Evolutionary conservation across 2,329 filamentous ascomycete species (phyloP), one percentile per base, ranked within the genome.

Genomic region (Delphinella strobiligena): DNA sequence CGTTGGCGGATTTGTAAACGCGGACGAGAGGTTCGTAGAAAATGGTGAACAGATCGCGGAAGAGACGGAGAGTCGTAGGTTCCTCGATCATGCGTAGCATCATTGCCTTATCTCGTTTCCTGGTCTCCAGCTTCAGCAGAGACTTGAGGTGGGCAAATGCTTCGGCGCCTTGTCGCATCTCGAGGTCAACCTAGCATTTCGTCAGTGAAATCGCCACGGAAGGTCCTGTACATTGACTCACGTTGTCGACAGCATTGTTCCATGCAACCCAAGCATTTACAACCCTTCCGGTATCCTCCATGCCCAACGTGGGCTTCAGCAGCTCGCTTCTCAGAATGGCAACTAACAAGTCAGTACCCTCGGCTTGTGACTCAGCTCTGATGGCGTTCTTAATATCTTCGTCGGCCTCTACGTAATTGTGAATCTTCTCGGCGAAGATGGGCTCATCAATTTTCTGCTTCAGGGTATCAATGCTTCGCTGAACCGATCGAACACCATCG

Each of bases 1-100:
- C 89, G 52, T 96, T 98, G 48, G 91, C 91, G 15, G 88, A 94
- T 64, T 96, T 98, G 71, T 98, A 98, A 0, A 98, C 91, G 35
- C 91, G 76, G 12, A 98, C 86, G 16, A 98, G 77, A 0, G 91
- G 91, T 58, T 98, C 91, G 62, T 98, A 98, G 66, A 98, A 98
- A 56, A 98, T 96, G 24, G 87, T 93, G 60, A 98, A 96, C 17
- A 98, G 72, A 54, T 98, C 91, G 35, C 87, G 78, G 72, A 98
- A 91, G 19, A 98, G 72, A 56, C 93, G 82, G n/a, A 98, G 70
- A 0, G 91, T 96, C n/a, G 89, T 88, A 0, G 91, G 86, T 64
- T 98, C 89, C 62, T 96, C 88, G 38, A 98, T 91, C 53, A 96
- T 79, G 46, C 79, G 76, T 40, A 95, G 69, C 89, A 98, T 96